Base-by-base conservation (phyloP, 2,329 filamentous ascomycete genomes). In the Pestalotiopsis sp. region DNA sequence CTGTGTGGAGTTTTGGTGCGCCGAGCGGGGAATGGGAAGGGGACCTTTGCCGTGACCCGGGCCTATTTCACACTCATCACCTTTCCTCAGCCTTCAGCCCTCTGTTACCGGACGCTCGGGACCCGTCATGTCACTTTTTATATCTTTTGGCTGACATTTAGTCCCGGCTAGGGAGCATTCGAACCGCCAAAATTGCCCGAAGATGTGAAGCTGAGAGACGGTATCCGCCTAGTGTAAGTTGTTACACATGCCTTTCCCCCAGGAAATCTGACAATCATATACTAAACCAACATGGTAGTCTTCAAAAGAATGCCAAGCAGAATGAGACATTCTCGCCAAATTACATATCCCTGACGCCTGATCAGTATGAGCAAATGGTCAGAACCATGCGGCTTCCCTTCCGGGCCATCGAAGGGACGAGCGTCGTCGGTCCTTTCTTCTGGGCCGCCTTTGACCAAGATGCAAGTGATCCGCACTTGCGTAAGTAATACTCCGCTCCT, bases 361-460 rank as follows among this genome's bases (percentile, higher is more conserved):
- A 80, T 4, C 75, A 79, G 39, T 91, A 91, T 72, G 82, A 82
- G 71, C 79, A 79, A 62, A 90, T 91, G 89, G 84, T 90, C 23
- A 81, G 83, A 71, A 80, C 78, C 17, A 75, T 90, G 77, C 82
- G 80, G 69, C 80, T 91, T 58, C 88, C 89, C 1, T 85, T 84
- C 73, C 83, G 87, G 9, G 86, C 82, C 41, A 87, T 91, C 70
- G 89, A 91, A 77, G 85, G 86, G 20, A 86, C 83, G 23, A 85
- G 85, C 68, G 84, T 87, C 12, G 89, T 91, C 14, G 89, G 89
- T 0, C 89, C 89, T 1, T 90, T 90, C 74, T 91, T 91, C 78
- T 91, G 88, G 88, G 85, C 81, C 56, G 82, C 85, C 1, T 82
- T 84, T 70, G 87, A 90, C 74, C 84, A 87, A 69, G 84, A 89